These are phyloP conservation scores for Ricinus communis DNA, from an alignment of 345 rosid genomes.

Conservation along the genomic window DNA sequence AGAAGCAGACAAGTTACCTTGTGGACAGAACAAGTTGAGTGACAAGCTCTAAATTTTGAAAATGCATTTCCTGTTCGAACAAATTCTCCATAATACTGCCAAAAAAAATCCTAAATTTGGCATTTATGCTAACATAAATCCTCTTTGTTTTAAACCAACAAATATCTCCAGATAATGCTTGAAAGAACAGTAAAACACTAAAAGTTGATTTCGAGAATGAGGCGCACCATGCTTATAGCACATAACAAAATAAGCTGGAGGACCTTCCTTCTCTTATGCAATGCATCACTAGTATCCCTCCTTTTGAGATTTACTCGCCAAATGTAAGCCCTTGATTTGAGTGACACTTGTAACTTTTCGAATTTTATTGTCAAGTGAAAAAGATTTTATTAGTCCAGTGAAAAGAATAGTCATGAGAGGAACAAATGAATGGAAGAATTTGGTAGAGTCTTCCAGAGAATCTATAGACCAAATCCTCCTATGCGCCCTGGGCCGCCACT, in stretches of 20 bases:
- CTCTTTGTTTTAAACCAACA: neutral
- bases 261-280: neutral
- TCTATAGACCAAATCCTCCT: neutral
- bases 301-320: neutral
- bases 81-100: neutral
- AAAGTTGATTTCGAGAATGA: too few species aligned
- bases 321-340: neutral
- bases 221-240: neutral
- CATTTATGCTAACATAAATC: neutral
- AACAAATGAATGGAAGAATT: neutral
- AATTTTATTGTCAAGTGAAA: neutral
- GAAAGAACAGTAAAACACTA: too few species aligned
- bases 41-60: neutral
- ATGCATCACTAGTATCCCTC: neutral
- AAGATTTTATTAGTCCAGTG: neutral
- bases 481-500: too few species aligned
- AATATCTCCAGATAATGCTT: neutral
- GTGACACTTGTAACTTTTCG: neutral
- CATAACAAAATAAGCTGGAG: neutral
- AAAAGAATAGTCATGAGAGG: neutral
- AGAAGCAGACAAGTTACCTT: neutral
- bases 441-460: neutral
- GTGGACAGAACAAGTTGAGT: neutral
- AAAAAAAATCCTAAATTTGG: neutral
- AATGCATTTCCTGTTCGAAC: neutral